Base-by-base conservation (phyloP, 352 stramenopile species). In the Elongisporangium anandrum region DNA sequence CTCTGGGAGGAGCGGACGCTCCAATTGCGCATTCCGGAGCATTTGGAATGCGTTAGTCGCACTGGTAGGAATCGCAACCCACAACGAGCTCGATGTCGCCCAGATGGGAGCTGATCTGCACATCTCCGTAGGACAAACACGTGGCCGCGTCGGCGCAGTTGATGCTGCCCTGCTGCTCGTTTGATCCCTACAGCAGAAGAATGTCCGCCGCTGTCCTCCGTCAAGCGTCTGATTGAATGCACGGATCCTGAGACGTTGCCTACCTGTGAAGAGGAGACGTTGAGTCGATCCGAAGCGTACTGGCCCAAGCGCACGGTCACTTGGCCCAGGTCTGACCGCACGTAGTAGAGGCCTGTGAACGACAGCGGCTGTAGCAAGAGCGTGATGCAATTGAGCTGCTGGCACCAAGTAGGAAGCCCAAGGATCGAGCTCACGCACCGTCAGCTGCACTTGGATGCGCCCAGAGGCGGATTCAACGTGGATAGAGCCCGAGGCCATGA, bases 21-120 rank as follows among this genome's bases (percentile, higher is more conserved):
- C 9, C 29, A 4, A 41, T 41, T 41, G 29, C 29, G 29, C 29
- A 41, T 34, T 34, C 24, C 3, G 24, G 24, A 34, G 24, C 24
- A 7, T 15, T 41, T 13, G 29, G 29, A 41, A 41, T 41, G 29
- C 29, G 50, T 41, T 75, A 87, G 22, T 55, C 63, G 64, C 80
- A 90, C 53, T 83, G 79, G 54, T 72, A 88, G 3, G 75, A 79
- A 60, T 89, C 69, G 58, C 83, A 92, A 15, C 83, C 83, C 0
- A 92, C 64, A 13, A 90, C 63, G 60, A 92, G 65, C 47, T 92
- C 75, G 38, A 90, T 77, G 52, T 88, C 66, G 38, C 83, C 83
- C 20, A 88, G 64, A 12, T 72, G 75, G 38, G 80, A 79, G 50
- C 69, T 74, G 49, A 92, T 53, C 45, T 92, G 79, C 50, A 92